These are phyloP conservation scores for Colletotrichum euphorbiae DNA, from an alignment of 2,329 filamentous ascomycete species.

Conservation along the genomic window DNA sequence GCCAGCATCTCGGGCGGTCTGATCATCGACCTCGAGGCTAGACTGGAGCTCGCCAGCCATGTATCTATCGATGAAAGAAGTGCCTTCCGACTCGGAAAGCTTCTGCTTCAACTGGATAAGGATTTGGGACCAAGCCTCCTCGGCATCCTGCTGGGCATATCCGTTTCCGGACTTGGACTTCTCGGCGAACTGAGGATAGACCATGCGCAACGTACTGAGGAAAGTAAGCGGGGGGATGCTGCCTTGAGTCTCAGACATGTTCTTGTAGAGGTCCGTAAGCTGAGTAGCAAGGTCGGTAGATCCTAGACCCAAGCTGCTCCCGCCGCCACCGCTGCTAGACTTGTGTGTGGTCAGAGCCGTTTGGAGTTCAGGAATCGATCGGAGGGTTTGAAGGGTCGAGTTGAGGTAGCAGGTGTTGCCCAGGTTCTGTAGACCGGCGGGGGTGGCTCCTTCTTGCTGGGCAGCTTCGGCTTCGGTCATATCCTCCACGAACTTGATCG, in stretches of 20 bases:
- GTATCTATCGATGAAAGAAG: constrained; percentile 90
- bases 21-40: constrained; percentile 85
- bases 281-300: constrained; percentile 54
- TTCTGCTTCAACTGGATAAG: constrained; percentile 84
- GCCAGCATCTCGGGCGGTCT: constrained; percentile 77
- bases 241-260: constrained; percentile 89
- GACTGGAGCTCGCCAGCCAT: constrained; percentile 86
- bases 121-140: constrained; percentile 98
- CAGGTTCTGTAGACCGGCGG: constrained; percentile 89
- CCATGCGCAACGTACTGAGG: constrained; percentile 79
- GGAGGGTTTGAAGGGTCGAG: constrained; percentile 92
- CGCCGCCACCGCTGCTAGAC: constrained; percentile 66
- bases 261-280: constrained; percentile 85
- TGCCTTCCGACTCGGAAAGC: constrained; percentile 65
- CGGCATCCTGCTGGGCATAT: constrained; percentile 97
- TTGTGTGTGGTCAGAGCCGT: constrained; percentile 75
- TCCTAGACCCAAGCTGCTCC: constrained; percentile 33
- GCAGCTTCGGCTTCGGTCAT: constrained; percentile 96
- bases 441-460: constrained; percentile 83
- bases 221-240: constrained; percentile 88
- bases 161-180: constrained; percentile 83
- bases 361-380: constrained; percentile 91
- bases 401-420: constrained; percentile 99
- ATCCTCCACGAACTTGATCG: constrained; percentile 91
- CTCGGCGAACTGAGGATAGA: constrained; percentile 94